phyloP scores from a whole-genome alignment of 768 basidiomycete genomes.

The Stropharia rugosoannulata region DNA sequence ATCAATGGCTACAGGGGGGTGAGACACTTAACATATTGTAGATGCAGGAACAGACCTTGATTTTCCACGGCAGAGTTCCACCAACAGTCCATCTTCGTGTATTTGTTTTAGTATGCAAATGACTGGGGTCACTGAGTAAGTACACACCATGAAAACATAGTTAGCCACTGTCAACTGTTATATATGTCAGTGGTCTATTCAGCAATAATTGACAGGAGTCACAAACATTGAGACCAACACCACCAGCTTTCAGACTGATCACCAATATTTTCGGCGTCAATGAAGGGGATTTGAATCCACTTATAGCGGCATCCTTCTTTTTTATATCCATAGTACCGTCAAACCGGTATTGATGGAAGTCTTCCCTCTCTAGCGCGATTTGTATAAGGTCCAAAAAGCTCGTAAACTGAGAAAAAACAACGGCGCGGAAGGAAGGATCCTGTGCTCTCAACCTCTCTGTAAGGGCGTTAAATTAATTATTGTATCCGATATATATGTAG shows the following conservation, averaged over 20 bases:
- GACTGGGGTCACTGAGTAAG: background rate
- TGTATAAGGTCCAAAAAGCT: slow-evolving; percentile 85
- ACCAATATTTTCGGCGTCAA: slow-evolving; percentile 75
- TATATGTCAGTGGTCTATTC: slow-evolving; percentile 1
- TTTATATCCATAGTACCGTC: slow-evolving; percentile 93
- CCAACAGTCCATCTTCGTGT: slow-evolving; percentile 84
- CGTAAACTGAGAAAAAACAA: slow-evolving; percentile 91
- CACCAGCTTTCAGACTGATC: slow-evolving; percentile 86
- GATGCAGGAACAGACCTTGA: slow-evolving; percentile 48
- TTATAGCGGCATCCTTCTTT: slow-evolving; percentile 71
- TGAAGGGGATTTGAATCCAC: slow-evolving; percentile 71
- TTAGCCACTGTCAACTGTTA: slow-evolving; percentile 73
- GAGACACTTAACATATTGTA: background rate
- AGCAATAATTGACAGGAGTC: background rate
- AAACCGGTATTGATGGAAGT: slow-evolving; percentile 72
- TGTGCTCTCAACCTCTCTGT: slow-evolving; percentile 52
- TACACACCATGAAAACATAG: slow-evolving; percentile 79
- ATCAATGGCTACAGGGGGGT: slow-evolving; percentile 60
- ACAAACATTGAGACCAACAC: slow-evolving; percentile 83
- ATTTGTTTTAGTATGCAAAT: background rate
- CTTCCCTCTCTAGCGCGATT: slow-evolving; percentile 64
- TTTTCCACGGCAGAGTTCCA: slow-evolving; percentile 86
- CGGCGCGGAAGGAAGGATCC: slow-evolving; percentile 77
- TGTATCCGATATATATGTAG: slow-evolving; percentile 7
- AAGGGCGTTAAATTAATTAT: background rate